Base-by-base conservation (phyloP, 2,329 filamentous ascomycete species). In the Aspergillus ibericus region DNA sequence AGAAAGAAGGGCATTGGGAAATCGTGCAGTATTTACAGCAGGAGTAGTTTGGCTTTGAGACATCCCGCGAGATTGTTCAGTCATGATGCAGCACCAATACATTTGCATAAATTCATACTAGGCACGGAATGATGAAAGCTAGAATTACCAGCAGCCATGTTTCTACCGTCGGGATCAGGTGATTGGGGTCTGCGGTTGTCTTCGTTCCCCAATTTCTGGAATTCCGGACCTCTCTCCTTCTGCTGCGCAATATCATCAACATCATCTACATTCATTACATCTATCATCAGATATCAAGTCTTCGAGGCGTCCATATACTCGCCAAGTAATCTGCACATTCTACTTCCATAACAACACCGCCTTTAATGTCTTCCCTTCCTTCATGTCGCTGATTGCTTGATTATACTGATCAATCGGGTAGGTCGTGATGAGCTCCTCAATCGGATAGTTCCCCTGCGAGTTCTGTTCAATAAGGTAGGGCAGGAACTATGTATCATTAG, bases 381-480 rank as follows among this genome's bases (percentile, higher is more conserved):
- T 62, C 48, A 72, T 68, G 44, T 74, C 70, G 16, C 65, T 49
- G 16, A 70, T 60, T 3, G 69, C 68, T 49, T 52, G 36, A 38
- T 61, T 62, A 20, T 66, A 67, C 3, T 72, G 65, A 16, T 64
- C 63, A 13, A 75, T 76, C 46, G 74, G 61, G 66, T 81, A 80
- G 7, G 74, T 72, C 66, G 77, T 79, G 60, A 79, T 72, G 36
- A 83, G 58, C 61, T 77, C 75, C 35, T 82, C 77, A 16, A 82
- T 72, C 0, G 80, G 80, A 55, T 83, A 81, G 59, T 72, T 77
- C 9, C 80, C 81, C 55, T 79, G 71, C 3, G 70, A 64, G 59
- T 80, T 79, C 77, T 80, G 81, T 53, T 78, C 66, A n/a, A 83
- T 79, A 74, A 82, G 72, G 63, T 78, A 72, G 0, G 81, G 80